Evolutionary conservation across 2,329 filamentous ascomycete species (phyloP).

Genomic region (Pseudogymnoascus destructans): DNA sequence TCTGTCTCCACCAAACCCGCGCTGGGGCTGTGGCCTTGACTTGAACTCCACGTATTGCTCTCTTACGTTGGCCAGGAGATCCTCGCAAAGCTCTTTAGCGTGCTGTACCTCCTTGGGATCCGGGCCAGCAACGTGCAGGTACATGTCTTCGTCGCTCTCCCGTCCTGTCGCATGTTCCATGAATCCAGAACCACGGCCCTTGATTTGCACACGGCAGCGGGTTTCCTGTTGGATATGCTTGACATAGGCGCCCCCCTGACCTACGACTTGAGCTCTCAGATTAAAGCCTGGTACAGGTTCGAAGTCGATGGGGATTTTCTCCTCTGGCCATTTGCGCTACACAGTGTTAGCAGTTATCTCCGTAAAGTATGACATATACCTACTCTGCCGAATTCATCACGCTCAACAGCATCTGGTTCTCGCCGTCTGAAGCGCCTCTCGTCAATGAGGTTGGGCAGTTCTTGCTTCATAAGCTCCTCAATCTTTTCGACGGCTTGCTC

Average conservation of each 20-base stretch:
- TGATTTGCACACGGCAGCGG: constrained; percentile 92
- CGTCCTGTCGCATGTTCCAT: constrained; percentile 76
- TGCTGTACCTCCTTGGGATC: constrained; percentile 74
- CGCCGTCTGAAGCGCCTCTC: constrained; percentile 81
- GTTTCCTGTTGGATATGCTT: constrained; percentile 98
- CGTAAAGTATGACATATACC: constrained; percentile 21
- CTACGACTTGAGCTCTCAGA: constrained; percentile 87
- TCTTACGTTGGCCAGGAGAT: constrained; percentile 74
- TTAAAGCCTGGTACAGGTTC: constrained; percentile 93
- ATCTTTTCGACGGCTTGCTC: constrained; percentile 80
- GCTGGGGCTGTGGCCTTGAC: constrained; percentile 54
- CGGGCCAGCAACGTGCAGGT: constrained; percentile 84
- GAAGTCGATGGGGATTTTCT: constrained; percentile 80
- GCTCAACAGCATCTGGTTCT: constrained; percentile 67
- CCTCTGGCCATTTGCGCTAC: constrained; percentile 97
- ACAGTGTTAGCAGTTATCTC: constrained; percentile 15
- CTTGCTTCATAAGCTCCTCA: constrained; percentile 89
- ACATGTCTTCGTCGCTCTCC: constrained; percentile 95
- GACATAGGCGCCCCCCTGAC: constrained; percentile 85
- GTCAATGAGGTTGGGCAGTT: constrained; percentile 88
- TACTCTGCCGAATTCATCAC: constrained; percentile 84
- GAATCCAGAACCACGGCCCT: constrained; percentile 89
- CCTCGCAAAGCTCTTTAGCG: constrained; percentile 79
- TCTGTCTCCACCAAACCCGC: constrained; percentile 38
- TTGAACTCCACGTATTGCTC: constrained; percentile 89